phyloP scores from a whole-genome alignment of 176 grass and related monocot genomes.

The Neostapfia colusana region DNA sequence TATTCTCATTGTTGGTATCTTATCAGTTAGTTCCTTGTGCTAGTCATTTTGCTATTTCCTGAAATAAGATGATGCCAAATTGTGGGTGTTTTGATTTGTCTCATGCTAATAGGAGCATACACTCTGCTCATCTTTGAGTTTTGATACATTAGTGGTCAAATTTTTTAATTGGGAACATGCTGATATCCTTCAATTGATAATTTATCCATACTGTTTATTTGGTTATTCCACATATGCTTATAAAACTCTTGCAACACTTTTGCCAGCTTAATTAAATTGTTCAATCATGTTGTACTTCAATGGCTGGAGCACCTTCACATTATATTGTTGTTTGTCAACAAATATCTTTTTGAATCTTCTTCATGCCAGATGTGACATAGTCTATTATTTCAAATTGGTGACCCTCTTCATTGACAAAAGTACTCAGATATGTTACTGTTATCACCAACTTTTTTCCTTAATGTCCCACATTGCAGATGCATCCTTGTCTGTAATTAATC shows the following conservation, averaged over 20 bases:
- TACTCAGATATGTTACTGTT: no score
- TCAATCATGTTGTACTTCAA: no score
- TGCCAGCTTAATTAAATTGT: no score
- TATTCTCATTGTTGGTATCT: not conserved
- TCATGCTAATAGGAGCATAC: not conserved
- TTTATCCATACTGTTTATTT: not conserved
- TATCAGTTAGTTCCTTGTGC: not conserved
- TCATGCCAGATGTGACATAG: not conserved
- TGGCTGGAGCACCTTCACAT: no score
- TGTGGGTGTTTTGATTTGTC: not conserved
- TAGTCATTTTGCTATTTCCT: constrained; percentile 19
- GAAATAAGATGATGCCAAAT: no score
- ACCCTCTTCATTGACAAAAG: not conserved
- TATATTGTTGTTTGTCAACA: not conserved
- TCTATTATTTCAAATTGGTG: not conserved
- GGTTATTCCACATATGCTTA: not conserved
- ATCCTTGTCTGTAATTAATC: not conserved
- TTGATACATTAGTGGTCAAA: not conserved
- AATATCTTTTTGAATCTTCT: not conserved
- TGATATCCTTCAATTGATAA: not conserved
- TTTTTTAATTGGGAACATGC: not conserved
- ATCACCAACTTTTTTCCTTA: not conserved
- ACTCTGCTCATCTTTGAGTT: not conserved
- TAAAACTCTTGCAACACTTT: not conserved
- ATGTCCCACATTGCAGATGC: not conserved